These are phyloP conservation scores for Wickerhamomyces strasburgensis DNA, from an alignment of 805 yeast species.

Conservation along the genomic window DNA sequence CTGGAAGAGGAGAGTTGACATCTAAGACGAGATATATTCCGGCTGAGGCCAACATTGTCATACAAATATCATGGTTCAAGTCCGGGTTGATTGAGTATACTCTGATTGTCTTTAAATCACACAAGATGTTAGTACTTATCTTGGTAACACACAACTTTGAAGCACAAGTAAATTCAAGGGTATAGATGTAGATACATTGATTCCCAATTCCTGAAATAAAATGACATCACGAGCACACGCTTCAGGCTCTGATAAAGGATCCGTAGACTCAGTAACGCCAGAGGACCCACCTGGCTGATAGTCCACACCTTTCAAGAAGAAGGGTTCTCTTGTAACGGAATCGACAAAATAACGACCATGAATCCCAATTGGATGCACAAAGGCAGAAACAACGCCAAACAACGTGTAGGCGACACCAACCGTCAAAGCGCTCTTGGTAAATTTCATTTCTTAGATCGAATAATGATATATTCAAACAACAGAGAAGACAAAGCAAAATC, in stretches of 20 bases:
- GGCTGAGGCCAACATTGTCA: conserved; percentile 86
- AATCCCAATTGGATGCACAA: conserved; percentile 62
- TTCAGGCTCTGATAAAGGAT: conserved; percentile 72
- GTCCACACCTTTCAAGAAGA: conserved; percentile 82
- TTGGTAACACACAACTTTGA: not conserved
- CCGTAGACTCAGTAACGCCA: conserved; percentile 49
- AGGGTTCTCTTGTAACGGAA: conserved; percentile 68
- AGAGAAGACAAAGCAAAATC: too few species aligned
- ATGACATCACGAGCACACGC: conserved; percentile 77
- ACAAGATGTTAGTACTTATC: conserved; percentile 56
- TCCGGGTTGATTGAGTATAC: conserved; percentile 84
- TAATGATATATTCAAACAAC: not conserved
- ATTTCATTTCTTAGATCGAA: not conserved
- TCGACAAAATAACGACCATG: conserved; percentile 72
- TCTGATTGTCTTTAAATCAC: conserved; percentile 64
- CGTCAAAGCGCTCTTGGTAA: not conserved
- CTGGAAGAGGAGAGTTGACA: conserved; percentile 79
- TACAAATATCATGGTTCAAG: conserved; percentile 80
- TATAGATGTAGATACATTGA: conserved; percentile 49
- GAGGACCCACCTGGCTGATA: conserved; percentile 97
- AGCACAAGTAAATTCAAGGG: conserved; percentile 47
- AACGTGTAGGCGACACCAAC: not conserved
- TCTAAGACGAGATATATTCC: conserved; percentile 90
- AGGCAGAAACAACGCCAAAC: conserved; percentile 14
- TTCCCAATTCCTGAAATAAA: conserved; percentile 76